Conservation (phyloP, 192 early-diverging fungal genomes). For the Gaertneriomyces sp. region DNA sequence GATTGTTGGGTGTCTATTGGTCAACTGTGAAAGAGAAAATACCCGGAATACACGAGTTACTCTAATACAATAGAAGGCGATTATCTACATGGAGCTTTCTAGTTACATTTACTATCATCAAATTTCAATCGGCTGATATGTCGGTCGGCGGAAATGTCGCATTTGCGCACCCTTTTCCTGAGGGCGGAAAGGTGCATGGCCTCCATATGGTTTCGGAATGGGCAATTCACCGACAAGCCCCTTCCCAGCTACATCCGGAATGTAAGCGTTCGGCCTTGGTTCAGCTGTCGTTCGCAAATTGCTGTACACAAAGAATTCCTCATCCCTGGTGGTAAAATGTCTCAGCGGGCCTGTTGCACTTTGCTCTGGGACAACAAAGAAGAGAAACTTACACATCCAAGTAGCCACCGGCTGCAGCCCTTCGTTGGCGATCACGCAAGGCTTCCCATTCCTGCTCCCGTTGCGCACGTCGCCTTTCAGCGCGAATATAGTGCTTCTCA, state of each 20-base stretch:
- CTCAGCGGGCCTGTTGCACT: neutral
- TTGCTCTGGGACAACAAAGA: conserved; percentile 13
- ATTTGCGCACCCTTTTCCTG: conserved; percentile 46
- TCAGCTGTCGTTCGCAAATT: conserved; percentile 49
- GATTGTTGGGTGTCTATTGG: no score
- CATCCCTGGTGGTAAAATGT: conserved; percentile 36
- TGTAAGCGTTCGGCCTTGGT: conserved; percentile 59
- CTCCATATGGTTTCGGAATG: conserved; percentile 61
- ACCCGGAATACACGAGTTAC: no score
- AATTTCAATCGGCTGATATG: conserved; percentile 49
- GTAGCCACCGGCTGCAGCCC: conserved; percentile 32
- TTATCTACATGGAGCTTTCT: no score
- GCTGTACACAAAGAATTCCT: conserved; percentile 48
- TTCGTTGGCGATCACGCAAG: conserved; percentile 23
- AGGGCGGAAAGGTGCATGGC: conserved; percentile 55
- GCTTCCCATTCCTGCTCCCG: conserved; percentile 33
- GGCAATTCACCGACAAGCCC: conserved; percentile 44
- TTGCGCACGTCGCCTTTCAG: conserved; percentile 30
- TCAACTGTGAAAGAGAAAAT: no score
- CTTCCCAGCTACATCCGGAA: conserved; percentile 39
- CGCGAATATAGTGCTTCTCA: conserved; percentile 47
- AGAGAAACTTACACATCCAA: conserved; percentile 45
- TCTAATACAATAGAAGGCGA: no score
- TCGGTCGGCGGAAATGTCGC: conserved; percentile 51
- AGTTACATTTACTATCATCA: conserved; percentile 15